phyloP scores from a whole-genome alignment of 306 rosid genomes.

The Inga oerstediana region DNA sequence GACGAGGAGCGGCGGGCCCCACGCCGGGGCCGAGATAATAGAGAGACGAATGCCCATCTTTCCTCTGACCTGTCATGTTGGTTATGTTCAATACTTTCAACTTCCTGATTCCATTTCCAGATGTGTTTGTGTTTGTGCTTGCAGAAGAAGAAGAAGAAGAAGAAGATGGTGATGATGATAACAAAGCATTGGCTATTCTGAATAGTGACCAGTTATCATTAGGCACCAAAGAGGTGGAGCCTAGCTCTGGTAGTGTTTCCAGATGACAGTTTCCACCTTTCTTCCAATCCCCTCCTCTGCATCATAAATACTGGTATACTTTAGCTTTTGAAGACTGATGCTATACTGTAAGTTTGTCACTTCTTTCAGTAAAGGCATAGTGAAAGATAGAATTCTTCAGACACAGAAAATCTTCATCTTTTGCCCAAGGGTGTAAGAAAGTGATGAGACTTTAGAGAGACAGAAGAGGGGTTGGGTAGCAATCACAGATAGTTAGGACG shows the following conservation, averaged over 20 bases:
- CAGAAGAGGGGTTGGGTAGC: neutral
- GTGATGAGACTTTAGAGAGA: neutral
- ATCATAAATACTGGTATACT: conserved; percentile 14
- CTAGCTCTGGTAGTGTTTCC: conserved; percentile 80
- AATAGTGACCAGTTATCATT: conserved; percentile 59
- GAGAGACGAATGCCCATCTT: conserved; percentile 85
- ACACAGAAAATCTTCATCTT: neutral
- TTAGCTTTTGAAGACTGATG: conserved; percentile 9
- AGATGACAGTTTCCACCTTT: conserved; percentile 80
- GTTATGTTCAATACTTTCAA: conserved; percentile 69
- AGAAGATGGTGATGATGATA: conserved; percentile 35
- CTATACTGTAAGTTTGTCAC: neutral
- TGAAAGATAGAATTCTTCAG: neutral
- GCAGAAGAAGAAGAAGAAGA: neutral
- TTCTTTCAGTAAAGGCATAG: neutral
- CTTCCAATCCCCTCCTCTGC: conserved; percentile 93
- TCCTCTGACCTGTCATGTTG: conserved; percentile 64
- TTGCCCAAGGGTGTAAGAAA: neutral
- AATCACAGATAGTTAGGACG: neutral
- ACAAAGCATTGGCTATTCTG: conserved; percentile 53
- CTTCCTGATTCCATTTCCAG: conserved; percentile 33
- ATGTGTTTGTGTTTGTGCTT: conserved; percentile 16
- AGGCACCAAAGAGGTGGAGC: conserved; percentile 64
- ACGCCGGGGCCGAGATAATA: conserved; percentile 54
- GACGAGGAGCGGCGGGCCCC: conserved; percentile 57